Percentiles rank a stretch among this genome's conserved stretches.
Evolutionary conservation across 78 protist species (phyloP).

Genomic region (Polysphondylium violaceum): DNA sequence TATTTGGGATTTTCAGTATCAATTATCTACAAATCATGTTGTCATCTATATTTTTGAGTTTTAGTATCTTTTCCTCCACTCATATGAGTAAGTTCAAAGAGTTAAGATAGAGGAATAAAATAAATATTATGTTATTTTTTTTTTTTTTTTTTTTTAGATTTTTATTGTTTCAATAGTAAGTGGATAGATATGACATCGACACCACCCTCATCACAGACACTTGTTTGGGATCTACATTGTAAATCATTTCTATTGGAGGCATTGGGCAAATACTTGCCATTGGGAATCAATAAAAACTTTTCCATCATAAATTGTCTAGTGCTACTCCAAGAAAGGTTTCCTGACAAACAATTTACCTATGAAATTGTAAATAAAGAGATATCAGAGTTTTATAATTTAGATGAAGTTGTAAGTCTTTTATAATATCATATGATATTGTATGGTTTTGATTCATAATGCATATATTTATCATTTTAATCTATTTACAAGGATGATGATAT

Average conservation of each 20-base stretch:
- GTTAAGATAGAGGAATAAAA: too few species aligned
- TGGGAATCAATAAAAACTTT: conserved; percentile 51
- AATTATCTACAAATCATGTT: too few species aligned
- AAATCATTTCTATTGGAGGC: conserved; percentile 22
- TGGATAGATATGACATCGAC: too few species aligned
- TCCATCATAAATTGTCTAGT: conserved; percentile 20
- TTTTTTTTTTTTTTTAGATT: too few species aligned
- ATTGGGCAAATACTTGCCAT: conserved; percentile 29
- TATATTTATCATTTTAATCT: background rate
- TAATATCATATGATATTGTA: background rate
- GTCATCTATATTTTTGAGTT: too few species aligned
- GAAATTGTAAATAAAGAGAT: conserved; percentile 30
- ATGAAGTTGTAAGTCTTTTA: conserved; percentile 32
- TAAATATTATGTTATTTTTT: too few species aligned
- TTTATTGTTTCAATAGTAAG: too few species aligned
- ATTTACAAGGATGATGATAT: conserved; percentile 48
- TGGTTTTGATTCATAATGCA: too few species aligned
- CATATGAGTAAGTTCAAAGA: too few species aligned
- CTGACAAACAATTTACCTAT: conserved; percentile 15
- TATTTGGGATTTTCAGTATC: too few species aligned
- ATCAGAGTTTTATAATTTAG: conserved; percentile 50
- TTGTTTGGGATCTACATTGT: conserved; percentile 33
- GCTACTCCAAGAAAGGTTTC: conserved; percentile 19
- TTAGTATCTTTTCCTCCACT: too few species aligned
- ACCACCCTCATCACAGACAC: background rate